phyloP scores from a whole-genome alignment of 1,284 basidiomycete species.

The Ceratobasidium sp. region DNA sequence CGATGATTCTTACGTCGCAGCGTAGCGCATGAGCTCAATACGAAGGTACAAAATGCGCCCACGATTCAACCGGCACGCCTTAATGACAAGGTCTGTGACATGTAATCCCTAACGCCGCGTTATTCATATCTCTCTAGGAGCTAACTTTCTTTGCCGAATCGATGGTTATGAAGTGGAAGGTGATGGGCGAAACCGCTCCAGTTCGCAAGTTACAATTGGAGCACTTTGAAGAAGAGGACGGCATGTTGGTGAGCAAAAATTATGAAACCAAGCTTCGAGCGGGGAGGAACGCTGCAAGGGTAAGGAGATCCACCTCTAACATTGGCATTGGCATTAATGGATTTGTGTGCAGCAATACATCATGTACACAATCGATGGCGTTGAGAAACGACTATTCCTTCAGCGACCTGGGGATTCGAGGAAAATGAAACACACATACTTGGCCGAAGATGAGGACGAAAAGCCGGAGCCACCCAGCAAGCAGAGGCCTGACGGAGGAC shows the following conservation, averaged over 20 bases:
- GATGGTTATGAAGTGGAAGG: conserved; percentile 25
- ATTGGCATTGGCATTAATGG: not conserved
- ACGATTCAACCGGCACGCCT: conserved; percentile 7
- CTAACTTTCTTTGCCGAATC: conserved; percentile 19
- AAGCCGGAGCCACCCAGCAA: not conserved
- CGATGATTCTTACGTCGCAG: not conserved
- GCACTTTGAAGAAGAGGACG: not conserved
- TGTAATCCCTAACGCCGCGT: not conserved
- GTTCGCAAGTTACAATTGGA: not conserved
- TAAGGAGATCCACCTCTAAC: not conserved
- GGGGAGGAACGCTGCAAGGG: conserved; percentile 3
- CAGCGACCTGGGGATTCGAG: not conserved
- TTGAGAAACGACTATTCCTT: not conserved
- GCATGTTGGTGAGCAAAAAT: not conserved
- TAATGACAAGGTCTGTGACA: not conserved
- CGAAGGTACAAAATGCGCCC: not conserved
- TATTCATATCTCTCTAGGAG: not conserved
- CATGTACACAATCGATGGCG: not conserved
- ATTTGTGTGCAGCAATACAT: conserved; percentile 7
- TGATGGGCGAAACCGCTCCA: not conserved
- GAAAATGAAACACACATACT: not conserved
- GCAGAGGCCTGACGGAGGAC: not conserved
- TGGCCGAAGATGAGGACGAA: conserved; percentile 3
- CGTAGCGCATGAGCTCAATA: conserved; percentile 22
- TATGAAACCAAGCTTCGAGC: conserved; percentile 13